phyloP scores from a whole-genome alignment of 352 stramenopile species.

The Globisporangium takayamanum region DNA sequence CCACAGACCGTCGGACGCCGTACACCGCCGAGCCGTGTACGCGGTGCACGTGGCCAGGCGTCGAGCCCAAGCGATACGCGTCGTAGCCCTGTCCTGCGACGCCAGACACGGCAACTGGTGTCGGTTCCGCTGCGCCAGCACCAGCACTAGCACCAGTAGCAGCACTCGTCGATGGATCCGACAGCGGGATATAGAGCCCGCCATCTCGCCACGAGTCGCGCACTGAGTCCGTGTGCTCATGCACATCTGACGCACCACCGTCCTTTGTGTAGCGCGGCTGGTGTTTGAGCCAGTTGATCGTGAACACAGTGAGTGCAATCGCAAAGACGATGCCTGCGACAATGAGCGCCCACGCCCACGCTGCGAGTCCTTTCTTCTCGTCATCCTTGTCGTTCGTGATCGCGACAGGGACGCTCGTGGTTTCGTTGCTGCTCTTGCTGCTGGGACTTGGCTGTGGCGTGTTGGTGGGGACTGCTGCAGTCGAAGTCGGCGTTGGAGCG shows the following conservation, averaged over 20 bases:
- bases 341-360: slow-evolving; percentile 35
- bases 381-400: not conserved
- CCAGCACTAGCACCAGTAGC: too few relatives aligned
- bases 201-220: slow-evolving; percentile 14
- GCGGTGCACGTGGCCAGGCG: slow-evolving; percentile 1
- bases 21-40: too few relatives aligned
- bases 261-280: slow-evolving; percentile 24
- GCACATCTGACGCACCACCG: slow-evolving; percentile 12
- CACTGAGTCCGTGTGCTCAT: slow-evolving; percentile 24
- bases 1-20: too few relatives aligned
- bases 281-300: slow-evolving; percentile 46
- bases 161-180: too few relatives aligned
- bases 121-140: too few relatives aligned
- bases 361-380: slow-evolving; percentile 13
- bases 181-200: too few relatives aligned
- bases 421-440: slow-evolving; percentile 3
- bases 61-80: slow-evolving; percentile 27
- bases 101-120: not conserved
- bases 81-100: slow-evolving; percentile 26
- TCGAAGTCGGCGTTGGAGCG: not conserved
- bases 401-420: too few relatives aligned
- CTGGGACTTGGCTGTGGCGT: not conserved
- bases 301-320: slow-evolving; percentile 27
- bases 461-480: not conserved
- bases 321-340: slow-evolving; percentile 24